Evolutionary conservation across 2,329 filamentous ascomycete genomes (phyloP).

Genomic region (Xylariaceae sp.): DNA sequence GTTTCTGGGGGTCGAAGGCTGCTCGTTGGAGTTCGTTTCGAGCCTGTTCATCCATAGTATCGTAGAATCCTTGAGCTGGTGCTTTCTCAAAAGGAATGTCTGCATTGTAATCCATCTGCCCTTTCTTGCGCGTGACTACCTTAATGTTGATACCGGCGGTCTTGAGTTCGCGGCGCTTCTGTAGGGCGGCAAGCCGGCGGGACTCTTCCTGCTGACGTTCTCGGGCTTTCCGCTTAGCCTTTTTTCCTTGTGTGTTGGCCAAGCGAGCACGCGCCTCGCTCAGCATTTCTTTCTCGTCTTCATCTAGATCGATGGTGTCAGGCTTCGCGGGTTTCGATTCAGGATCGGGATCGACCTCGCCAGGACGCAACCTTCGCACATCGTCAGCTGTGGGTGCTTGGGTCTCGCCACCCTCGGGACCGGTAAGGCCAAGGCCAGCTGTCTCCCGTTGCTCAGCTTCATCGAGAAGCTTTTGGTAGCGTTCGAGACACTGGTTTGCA

Average conservation of each 20-base stretch:
- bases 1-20: slow-evolving; percentile 89
- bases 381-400: slow-evolving; percentile 90
- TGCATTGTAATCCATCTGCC: slow-evolving; percentile 99
- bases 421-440: slow-evolving; percentile 78
- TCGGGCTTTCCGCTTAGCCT: slow-evolving; percentile 95
- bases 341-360: slow-evolving; percentile 95
- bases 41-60: slow-evolving; percentile 80
- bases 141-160: slow-evolving; percentile 99
- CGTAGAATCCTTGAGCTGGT: slow-evolving; percentile 86
- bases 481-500: slow-evolving; percentile 94
- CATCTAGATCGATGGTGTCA: slow-evolving; percentile 96
- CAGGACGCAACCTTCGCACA: slow-evolving; percentile 83
- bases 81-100: slow-evolving; percentile 98
- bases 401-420: slow-evolving; percentile 84
- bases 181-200: slow-evolving; percentile 81
- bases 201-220: slow-evolving; percentile 96
- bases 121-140: slow-evolving; percentile 85
- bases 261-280: slow-evolving; percentile 95
- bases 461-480: slow-evolving; percentile 94
- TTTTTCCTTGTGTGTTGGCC: slow-evolving; percentile 98
- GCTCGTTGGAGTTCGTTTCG: slow-evolving; percentile 83
- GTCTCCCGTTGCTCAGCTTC: slow-evolving; percentile 90
- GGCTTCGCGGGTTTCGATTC: slow-evolving; percentile 94
- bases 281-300: slow-evolving; percentile 99
- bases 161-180: slow-evolving; percentile 96